These are phyloP conservation scores for Emergomyces orientalis DNA, from an alignment of 2,329 filamentous ascomycete species.

Conservation along the genomic window DNA sequence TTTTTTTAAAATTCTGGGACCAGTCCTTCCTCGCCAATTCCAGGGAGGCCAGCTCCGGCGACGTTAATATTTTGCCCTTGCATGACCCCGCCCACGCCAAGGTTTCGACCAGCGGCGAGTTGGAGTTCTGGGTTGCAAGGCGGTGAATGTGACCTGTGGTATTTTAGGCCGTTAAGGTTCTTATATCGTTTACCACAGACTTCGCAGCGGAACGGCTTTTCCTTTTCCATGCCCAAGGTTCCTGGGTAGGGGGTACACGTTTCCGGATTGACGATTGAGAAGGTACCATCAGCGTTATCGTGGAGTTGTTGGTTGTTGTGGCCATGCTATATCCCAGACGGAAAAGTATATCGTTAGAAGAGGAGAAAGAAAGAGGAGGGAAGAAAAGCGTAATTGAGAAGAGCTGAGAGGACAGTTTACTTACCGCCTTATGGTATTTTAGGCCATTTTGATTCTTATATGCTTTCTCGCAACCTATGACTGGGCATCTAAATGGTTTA, in stretches of 20 bases:
- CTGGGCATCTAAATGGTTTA: conserved; percentile 94
- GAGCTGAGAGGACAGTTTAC: conserved; percentile 27
- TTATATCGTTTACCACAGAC: conserved; percentile 98
- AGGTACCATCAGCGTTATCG: conserved; percentile 93
- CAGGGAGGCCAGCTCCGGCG: conserved; percentile 40
- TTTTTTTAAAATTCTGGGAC: not conserved
- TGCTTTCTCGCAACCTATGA: conserved; percentile 97
- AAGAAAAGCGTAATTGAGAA: not conserved
- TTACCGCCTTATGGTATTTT: conserved; percentile 71
- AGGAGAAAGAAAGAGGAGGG: conserved; percentile 6
- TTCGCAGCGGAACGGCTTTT: conserved; percentile 97
- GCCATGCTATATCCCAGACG: conserved; percentile 51
- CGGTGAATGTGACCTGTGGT: conserved; percentile 76
- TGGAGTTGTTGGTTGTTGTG: conserved; percentile 95
- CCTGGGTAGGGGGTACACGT: conserved; percentile 91
- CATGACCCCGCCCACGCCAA: conserved; percentile 37
- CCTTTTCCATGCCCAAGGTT: conserved; percentile 98
- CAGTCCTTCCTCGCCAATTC: conserved; percentile 38
- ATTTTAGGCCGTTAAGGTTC: conserved; percentile 97
- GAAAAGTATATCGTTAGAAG: conserved; percentile 8
- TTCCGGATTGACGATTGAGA: conserved; percentile 95
- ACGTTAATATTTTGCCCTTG: conserved; percentile 40
- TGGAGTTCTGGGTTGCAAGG: conserved; percentile 80
- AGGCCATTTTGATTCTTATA: conserved; percentile 99
- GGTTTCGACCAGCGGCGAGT: conserved; percentile 39